Conservation (phyloP, 2,329 filamentous ascomycete genomes). For the Ilyonectria destructans region DNA sequence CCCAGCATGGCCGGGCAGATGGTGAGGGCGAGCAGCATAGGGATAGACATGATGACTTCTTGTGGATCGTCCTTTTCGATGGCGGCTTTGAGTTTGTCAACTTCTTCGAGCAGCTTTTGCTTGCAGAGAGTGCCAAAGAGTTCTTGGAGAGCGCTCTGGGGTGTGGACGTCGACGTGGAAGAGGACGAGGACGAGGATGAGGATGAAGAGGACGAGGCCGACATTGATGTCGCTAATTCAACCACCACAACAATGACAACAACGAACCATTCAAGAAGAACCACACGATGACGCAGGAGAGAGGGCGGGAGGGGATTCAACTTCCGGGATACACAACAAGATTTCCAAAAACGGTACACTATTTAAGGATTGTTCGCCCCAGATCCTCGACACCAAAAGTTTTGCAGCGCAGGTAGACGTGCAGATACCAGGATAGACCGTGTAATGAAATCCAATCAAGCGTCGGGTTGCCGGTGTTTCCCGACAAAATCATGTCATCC, state of each 20-base stretch:
- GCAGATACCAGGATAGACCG: conserved; percentile 37
- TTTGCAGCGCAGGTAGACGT: conserved; percentile 24
- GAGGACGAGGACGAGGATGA: conserved; percentile 32
- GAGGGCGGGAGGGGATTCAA: conserved; percentile 28
- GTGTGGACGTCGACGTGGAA: conserved; percentile 31
- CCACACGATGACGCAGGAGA: conserved; percentile 33
- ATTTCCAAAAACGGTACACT: conserved; percentile 37
- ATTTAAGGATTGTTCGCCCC: conserved; percentile 31
- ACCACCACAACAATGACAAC: conserved; percentile 13
- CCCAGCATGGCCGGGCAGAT: conserved; percentile 60
- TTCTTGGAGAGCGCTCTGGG: conserved; percentile 42
- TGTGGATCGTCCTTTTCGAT: conserved; percentile 48
- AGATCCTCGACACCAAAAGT: conserved; percentile 25
- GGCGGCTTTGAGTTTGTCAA: conserved; percentile 48
- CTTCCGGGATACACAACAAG: conserved; percentile 37
- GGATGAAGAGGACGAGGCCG: conserved; percentile 33
- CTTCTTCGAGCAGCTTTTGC: conserved; percentile 45
- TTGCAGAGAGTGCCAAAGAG: conserved; percentile 45
- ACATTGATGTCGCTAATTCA: conserved; percentile 43
- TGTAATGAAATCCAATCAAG: conserved; percentile 32
- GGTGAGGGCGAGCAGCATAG: conserved; percentile 50
- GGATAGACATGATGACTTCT: conserved; percentile 49
- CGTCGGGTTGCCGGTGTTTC: conserved; percentile 43
- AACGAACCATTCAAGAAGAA: conserved; percentile 35
- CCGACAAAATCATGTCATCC: conserved; percentile 50